These are phyloP conservation scores for Verticillium nubilum DNA, from an alignment of 2,329 filamentous ascomycete genomes.

Conservation along the genomic window DNA sequence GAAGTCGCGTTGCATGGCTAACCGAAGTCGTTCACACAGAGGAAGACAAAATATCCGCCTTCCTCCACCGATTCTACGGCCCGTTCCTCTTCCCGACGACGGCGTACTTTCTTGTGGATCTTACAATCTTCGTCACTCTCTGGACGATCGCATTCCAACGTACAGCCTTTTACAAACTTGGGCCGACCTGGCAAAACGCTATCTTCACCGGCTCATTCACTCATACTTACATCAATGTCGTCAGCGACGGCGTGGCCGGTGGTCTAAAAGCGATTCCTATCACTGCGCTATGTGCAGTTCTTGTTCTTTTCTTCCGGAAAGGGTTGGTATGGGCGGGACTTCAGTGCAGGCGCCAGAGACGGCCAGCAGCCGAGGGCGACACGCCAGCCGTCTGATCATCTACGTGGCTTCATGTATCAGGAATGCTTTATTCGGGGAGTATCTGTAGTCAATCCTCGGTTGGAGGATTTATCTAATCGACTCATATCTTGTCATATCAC, in stretches of 20 bases:
- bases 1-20: not conserved
- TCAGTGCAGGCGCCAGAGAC: not conserved
- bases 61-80: not conserved
- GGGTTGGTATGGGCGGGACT: not conserved
- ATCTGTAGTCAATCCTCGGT: too few relatives aligned
- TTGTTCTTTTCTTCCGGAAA: not conserved
- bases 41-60: not conserved
- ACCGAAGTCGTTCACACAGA: not conserved
- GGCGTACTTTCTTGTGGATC: not conserved
- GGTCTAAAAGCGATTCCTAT: not conserved
- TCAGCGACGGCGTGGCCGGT: not conserved
- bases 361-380: not conserved
- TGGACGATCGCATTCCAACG: not conserved
- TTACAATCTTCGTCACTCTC: not conserved
- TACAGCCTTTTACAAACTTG: not conserved
- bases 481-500: too few relatives aligned
- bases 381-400: not conserved
- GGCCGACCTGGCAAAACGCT: not conserved
- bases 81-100: not conserved
- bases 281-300: not conserved
- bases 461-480: too few relatives aligned
- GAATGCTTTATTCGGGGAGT: too few relatives aligned
- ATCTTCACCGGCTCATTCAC: not conserved
- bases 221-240: not conserved
- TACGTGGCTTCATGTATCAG: too few relatives aligned